Evolutionary conservation across 2,329 filamentous ascomycete species (phyloP).

Genomic region (Tolypocladium pustulatum): DNA sequence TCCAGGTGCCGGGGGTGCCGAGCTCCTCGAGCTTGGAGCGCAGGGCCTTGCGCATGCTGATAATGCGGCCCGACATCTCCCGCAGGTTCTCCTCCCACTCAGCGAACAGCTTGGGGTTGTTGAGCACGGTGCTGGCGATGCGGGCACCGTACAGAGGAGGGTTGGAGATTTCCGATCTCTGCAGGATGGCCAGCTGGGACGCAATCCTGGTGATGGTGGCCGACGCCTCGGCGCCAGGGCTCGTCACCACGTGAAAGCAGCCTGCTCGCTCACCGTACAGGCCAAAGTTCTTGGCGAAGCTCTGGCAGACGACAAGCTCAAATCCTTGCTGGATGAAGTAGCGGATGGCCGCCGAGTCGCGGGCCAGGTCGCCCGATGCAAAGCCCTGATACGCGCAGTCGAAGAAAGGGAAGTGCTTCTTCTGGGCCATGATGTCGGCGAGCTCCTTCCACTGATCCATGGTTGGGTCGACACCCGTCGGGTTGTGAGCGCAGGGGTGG

Average conservation of each 20-base stretch:
- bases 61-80: conserved; percentile 94
- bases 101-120: conserved; percentile 68
- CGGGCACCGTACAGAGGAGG: conserved; percentile 89
- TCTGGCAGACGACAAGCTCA: conserved; percentile 79
- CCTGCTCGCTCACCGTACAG: conserved; percentile 94
- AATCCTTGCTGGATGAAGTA: conserved; percentile 92
- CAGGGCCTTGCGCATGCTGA: conserved; percentile 74
- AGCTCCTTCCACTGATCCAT: conserved; percentile 91
- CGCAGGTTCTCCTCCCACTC: conserved; percentile 89
- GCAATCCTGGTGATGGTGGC: conserved; percentile 56
- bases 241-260: conserved; percentile 87
- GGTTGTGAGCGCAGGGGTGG: conserved; percentile 96
- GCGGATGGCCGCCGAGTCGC: conserved; percentile 84
- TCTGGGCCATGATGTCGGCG: conserved; percentile 62
- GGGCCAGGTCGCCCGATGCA: conserved; percentile 76
- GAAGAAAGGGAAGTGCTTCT: conserved; percentile 94
- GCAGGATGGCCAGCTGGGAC: conserved; percentile 84
- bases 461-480: conserved; percentile 91
- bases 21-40: conserved; percentile 73
- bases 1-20: conserved; percentile 83
- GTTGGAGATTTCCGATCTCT: conserved; percentile 96
- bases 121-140: conserved; percentile 76
- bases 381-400: conserved; percentile 98
- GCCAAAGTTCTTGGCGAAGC: conserved; percentile 96
- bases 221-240: conserved; percentile 56